phyloP scores from a whole-genome alignment of 306 rosid genomes.

The Quercus ilex region DNA sequence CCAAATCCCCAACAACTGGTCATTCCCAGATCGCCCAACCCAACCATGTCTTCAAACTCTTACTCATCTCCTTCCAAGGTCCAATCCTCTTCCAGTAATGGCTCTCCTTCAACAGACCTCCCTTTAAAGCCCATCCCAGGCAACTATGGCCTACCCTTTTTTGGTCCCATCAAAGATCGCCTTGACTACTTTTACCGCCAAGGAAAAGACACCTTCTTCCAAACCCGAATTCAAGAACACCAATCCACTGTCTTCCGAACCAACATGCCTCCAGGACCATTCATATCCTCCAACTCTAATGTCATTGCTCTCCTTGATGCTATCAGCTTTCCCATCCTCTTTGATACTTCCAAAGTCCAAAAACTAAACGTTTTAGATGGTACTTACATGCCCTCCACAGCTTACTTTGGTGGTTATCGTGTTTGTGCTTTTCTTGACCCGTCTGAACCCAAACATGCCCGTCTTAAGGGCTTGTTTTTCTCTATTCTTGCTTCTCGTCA shows the following conservation, averaged over 20 bases:
- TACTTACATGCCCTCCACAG: conserved; percentile 74
- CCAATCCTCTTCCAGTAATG: too few relatives aligned
- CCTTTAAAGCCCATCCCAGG: conserved; percentile 66
- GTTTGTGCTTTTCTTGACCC: conserved; percentile 65
- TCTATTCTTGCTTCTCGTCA: conserved; percentile 29
- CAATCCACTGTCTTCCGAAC: conserved; percentile 63
- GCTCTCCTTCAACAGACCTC: conserved; percentile 3
- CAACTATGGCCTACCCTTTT: conserved; percentile 45
- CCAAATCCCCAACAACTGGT: too few relatives aligned
- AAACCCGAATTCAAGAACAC: conserved; percentile 28
- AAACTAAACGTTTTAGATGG: conserved; percentile 64
- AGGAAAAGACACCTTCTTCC: conserved; percentile 59
- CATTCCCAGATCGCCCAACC: background rate
- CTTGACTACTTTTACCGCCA: conserved; percentile 62
- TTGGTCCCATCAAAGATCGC: conserved; percentile 57
- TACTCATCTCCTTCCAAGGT: background rate
- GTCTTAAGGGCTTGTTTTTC: conserved; percentile 41
- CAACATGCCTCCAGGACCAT: conserved; percentile 80
- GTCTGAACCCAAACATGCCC: conserved; percentile 42
- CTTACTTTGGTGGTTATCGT: conserved; percentile 68
- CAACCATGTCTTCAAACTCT: background rate
- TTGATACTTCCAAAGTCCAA: conserved; percentile 53
- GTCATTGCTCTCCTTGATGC: conserved; percentile 65
- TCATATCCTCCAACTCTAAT: conserved; percentile 46
- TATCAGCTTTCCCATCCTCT: conserved; percentile 53